Evolutionary conservation across 495 filamentous ascomycete genomes (phyloP), one percentile per base, ranked within the genome.

Genomic region (Aspergillus saccharolyticus): DNA sequence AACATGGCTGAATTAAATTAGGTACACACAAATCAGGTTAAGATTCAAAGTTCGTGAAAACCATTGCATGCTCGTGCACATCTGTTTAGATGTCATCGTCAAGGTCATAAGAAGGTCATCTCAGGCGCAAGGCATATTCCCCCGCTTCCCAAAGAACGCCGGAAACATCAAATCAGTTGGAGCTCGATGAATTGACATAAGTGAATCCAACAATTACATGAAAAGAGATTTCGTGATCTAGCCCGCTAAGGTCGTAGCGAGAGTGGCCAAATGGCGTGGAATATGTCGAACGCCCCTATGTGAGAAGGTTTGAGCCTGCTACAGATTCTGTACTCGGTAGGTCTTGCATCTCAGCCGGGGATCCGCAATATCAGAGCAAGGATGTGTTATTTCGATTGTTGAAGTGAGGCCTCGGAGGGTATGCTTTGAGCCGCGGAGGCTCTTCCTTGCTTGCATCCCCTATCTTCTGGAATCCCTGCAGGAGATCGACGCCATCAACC

Each of bases 401-500:
- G 20, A 78, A 44, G 9, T 68, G 67, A n/a, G 78, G 73, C 54
- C 78, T 71, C 12, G 73, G 44, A 14, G 66, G 56, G 17, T 69
- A 53, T n/a, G 67, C 48, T 44, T 70, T 72, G 0, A 64, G 58
- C 21, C 69, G 68, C 16, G 66, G 39, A 1, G 58, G 28, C 21
- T 70, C 67, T 6, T 76, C 68, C 52, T 73, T 74, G 46, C 56
- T 68, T 46, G 69, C 54, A 4, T 77, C 84, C 55, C 90, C 90
- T 70, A 96, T 96, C 70, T 90, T 91, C 69, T 90, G 86, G 64
- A 96, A 96, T 7, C 90, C 91, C 67, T 91, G 88, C 52, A 92
- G 79, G 54, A 97, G 85, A 70, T 96, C 91, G 46, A 95, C 79
- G 1, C 86, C 88, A 30, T 83, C 77, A 19, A 85, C 80, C 52